Base-by-base conservation (phyloP, 2,329 filamentous ascomycete genomes). In the Zasmidium citrigriseum region DNA sequence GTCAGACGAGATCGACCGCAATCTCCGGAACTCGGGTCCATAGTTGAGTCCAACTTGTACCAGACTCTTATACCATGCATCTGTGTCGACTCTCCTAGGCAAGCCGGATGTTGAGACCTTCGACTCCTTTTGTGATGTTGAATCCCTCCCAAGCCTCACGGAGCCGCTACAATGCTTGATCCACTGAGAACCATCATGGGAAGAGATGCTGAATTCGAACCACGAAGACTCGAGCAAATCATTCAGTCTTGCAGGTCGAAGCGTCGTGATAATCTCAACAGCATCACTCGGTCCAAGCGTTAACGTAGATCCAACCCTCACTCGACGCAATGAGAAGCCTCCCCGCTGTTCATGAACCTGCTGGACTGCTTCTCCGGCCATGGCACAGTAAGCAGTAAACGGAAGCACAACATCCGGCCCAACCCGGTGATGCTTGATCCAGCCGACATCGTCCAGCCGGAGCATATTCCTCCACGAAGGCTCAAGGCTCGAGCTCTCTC, bases 11-110 rank as follows among this genome's bases (percentile, higher is more conserved):
- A n/a, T n/a, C n/a, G n/a, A n/a, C n/a, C n/a, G n/a, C n/a, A n/a
- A n/a, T n/a, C 60, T 63, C 10, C 53, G 50, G 60, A 64, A 64
- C 1, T 46, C 34, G 10, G 53, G 51, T 14, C 63, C 63, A 38
- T 57, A 66, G 14, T 62, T 21, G 46, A 65, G 46, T 3, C 62
- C 64, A 14, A 57, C 52, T 12, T 23, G 46, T 11, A 24, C 46
- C 18, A 61, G 34, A 18, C 24, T 58, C 16, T 58, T 52, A 49
- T 64, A 57, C 24, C 5, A 55, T 34, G n/a, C 27, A 47, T n/a
- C n/a, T n/a, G n/a, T n/a, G n/a, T n/a, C n/a, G n/a, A n/a, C n/a
- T n/a, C n/a, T n/a, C n/a, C n/a, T n/a, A n/a, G n/a, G n/a, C n/a
- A n/a, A n/a, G n/a, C n/a, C n/a, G n/a, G n/a, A n/a, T n/a, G n/a